Evolutionary conservation across 495 filamentous ascomycete genomes (phyloP), one percentile per base, ranked within the genome.

Genomic region (Neurospora sp.): DNA sequence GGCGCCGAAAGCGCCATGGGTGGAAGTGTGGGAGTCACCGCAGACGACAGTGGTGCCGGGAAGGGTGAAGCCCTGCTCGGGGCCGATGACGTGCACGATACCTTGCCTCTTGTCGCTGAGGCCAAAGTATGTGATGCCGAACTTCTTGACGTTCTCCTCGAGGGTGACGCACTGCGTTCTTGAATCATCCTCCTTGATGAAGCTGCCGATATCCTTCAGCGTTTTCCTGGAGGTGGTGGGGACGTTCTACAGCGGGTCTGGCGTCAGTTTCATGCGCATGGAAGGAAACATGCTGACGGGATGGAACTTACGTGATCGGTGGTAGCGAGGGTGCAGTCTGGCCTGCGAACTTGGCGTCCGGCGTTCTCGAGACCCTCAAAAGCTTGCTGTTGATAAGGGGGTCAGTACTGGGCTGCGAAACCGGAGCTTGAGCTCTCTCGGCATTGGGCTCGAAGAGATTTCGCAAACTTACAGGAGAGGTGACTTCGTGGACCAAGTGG

Each of bases 41-140:
- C 96, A 99, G 74, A 99, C 96, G 38, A 99, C 92, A 20, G 96
- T 99, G 42, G 96, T 98, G 73, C 94, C 96, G 10, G 96, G 96
- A 20, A 99, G 91, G 44, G 96, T 99, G 86, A 99, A 99, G 74
- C 96, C 96, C 82, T 99, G 96, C 86, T 99, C 96, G 48, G 96
- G 96, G n/a, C 96, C 96, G 76, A 99, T 97, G 78, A 99, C 92
- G 82, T 99, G 96, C 53, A 99, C 96, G 79, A 99, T 99, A 76
- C 96, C 96, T 85, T 99, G 96, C 40, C 96, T 89, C 86, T 97
- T 97, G 83, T 98, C 96, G 48, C 90, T 94, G 73, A 99, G 90
- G 70, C 96, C 96, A 77, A 99, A 99, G 84, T 98, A 99, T 79
- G 96, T 98, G 79, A 99, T 87, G 75, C 92, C 94, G 76, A 98